phyloP scores from a whole-genome alignment of 2,329 filamentous ascomycete species.

The Aspergillus hortae region DNA sequence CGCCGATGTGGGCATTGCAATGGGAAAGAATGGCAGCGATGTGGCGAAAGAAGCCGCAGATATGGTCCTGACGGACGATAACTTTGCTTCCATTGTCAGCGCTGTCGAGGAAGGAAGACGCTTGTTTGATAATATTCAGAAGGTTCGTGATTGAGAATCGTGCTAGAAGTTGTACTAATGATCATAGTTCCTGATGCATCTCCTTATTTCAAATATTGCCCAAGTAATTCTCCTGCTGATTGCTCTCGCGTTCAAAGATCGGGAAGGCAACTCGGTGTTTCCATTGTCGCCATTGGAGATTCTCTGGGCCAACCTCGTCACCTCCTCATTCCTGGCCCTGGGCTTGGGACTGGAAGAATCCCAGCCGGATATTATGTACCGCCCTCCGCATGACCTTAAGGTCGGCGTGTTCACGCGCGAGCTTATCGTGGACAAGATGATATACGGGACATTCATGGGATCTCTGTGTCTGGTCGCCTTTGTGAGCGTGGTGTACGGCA shows the following conservation, averaged over 20 bases:
- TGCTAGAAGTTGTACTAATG: slow-evolving; percentile 26
- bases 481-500: slow-evolving; percentile 37
- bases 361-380: slow-evolving; percentile 71
- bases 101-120: slow-evolving; percentile 78
- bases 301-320: slow-evolving; percentile 89
- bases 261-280: slow-evolving; percentile 69
- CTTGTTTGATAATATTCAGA: slow-evolving; percentile 87
- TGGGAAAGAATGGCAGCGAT: slow-evolving; percentile 79
- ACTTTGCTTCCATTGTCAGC: slow-evolving; percentile 81
- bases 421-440: slow-evolving; percentile 40
- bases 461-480: slow-evolving; percentile 41
- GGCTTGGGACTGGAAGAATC: slow-evolving; percentile 77
- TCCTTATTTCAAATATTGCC: slow-evolving; percentile 76
- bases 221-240: slow-evolving; percentile 78
- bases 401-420: slow-evolving; percentile 41
- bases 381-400: slow-evolving; percentile 65
- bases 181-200: slow-evolving; percentile 65
- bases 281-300: slow-evolving; percentile 82
- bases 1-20: slow-evolving; percentile 83
- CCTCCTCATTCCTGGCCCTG: slow-evolving; percentile 80
- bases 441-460: slow-evolving; percentile 45
- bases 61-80: slow-evolving; percentile 66
- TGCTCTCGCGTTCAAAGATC: slow-evolving; percentile 76
- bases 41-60: slow-evolving; percentile 77
- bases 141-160: slow-evolving; percentile 32